Conservation (phyloP, 495 filamentous ascomycete species). For the Corynascus novoguineensis region DNA sequence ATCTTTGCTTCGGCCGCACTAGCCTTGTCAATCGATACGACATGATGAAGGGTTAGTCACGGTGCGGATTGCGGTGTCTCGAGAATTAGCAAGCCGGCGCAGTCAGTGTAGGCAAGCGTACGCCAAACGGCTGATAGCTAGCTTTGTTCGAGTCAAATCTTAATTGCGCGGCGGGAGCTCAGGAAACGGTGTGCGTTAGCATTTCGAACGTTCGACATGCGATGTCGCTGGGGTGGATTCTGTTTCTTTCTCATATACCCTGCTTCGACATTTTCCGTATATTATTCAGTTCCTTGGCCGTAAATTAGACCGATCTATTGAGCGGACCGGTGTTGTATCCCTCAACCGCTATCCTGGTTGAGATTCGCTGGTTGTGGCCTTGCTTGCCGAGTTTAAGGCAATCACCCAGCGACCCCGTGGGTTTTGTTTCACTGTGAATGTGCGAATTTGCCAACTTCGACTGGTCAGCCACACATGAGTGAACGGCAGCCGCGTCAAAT, state of each 20-base stretch:
- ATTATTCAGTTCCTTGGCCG: neutral
- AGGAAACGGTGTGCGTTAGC: too few species aligned
- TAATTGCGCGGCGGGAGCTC: too few species aligned
- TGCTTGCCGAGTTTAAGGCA: too few species aligned
- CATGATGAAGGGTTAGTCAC: neutral
- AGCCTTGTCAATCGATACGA: neutral
- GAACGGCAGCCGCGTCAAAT: neutral
- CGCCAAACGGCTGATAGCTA: too few species aligned
- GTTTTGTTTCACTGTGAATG: too few species aligned
- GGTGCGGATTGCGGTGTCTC: neutral
- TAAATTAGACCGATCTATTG: neutral
- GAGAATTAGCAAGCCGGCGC: too few species aligned
- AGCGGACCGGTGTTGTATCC: neutral
- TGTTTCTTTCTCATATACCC: conserved; percentile 4
- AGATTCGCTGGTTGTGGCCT: too few species aligned
- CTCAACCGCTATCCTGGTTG: neutral
- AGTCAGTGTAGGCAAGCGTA: too few species aligned
- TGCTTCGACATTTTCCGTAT: neutral
- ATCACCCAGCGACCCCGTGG: too few species aligned
- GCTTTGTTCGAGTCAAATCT: too few species aligned
- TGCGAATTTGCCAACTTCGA: too few species aligned
- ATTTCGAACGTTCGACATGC: neutral
- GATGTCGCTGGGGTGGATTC: neutral
- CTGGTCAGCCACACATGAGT: too few species aligned
- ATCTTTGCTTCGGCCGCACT: neutral